Percentiles rank a stretch among this genome's conserved stretches.
Evolutionary conservation across 441 rosid species (phyloP).

Genomic region (Gossypium schwendimanii): DNA sequence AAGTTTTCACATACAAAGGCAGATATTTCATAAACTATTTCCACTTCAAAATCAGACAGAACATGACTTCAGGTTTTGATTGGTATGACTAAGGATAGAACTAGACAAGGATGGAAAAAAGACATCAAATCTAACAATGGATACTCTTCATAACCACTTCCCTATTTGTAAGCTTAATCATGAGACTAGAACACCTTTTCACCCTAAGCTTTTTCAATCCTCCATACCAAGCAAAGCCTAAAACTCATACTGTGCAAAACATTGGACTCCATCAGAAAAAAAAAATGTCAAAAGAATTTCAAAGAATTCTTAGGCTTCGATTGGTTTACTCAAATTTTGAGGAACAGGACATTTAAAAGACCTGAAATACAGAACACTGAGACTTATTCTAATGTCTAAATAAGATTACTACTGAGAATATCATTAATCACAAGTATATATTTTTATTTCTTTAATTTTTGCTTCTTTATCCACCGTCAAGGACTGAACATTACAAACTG

Average conservation of each 20-base stretch:
- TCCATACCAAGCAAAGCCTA: neutral
- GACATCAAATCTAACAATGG: neutral
- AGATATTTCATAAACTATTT: neutral
- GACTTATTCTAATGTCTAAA: slow-evolving; percentile 1
- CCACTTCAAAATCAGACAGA: slow-evolving; percentile 12
- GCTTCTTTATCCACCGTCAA: neutral
- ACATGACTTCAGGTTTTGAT: neutral
- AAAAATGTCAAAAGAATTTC: neutral
- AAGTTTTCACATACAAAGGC: neutral
- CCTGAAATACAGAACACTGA: neutral
- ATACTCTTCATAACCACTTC: neutral
- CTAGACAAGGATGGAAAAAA: neutral
- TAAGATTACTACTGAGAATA: slow-evolving; percentile 1
- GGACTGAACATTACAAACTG: neutral
- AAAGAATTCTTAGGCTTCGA: neutral
- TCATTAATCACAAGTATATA: neutral
- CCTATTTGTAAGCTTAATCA: neutral
- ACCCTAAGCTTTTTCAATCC: neutral
- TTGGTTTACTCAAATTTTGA: neutral
- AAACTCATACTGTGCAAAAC: neutral
- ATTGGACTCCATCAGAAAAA: neutral
- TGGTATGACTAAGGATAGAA: neutral
- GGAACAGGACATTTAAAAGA: neutral
- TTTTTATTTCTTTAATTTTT: neutral
- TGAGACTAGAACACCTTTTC: neutral